A percentile compares a stretch with the other conserved stretches of the same genome.
Evolutionary conservation across 2,329 filamentous ascomycete species (phyloP).

Genomic region (Botryotinia calthae): DNA sequence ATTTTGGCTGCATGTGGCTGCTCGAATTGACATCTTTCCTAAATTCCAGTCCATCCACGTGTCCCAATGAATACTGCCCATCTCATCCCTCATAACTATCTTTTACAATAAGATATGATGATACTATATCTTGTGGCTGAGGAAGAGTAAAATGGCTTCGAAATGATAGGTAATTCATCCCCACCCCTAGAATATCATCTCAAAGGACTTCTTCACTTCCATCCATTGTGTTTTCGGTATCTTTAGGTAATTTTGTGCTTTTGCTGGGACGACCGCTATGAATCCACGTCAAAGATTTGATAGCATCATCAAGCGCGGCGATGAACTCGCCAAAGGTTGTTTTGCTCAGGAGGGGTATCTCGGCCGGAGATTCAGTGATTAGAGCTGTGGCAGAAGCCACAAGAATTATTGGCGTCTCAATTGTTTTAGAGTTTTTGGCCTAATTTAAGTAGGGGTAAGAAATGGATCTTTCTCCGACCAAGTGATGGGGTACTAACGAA

Average conservation of each 20-base stretch:
- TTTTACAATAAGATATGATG: not conserved
- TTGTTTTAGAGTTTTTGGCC: not conserved
- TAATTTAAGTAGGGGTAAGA: not conserved
- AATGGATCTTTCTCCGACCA: not conserved
- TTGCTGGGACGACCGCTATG: not conserved
- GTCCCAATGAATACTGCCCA: not conserved
- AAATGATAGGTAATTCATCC: not conserved
- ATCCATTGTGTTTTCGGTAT: not conserved
- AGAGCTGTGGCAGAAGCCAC: not conserved
- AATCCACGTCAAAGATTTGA: not conserved
- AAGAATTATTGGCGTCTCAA: not conserved
- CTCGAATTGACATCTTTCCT: not conserved
- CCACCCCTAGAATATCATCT: not conserved
- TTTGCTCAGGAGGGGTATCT: not conserved
- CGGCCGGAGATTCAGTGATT: not conserved
- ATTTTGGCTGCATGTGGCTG: not conserved
- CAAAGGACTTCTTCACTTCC: not conserved
- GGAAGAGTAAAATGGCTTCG: too few relatives aligned
- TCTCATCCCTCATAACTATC: rapidly evolving
- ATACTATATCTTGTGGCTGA: not conserved
- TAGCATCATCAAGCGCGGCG: too few relatives aligned
- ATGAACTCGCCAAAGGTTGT: not conserved
- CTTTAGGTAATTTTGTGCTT: too few relatives aligned
- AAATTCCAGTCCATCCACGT: not conserved
- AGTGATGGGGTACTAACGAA: not conserved